A percentile compares a stretch with the other conserved stretches of the same genome.
Evolutionary conservation across 768 basidiomycete species (phyloP).

Genomic region (Scleroderma bovista): DNA sequence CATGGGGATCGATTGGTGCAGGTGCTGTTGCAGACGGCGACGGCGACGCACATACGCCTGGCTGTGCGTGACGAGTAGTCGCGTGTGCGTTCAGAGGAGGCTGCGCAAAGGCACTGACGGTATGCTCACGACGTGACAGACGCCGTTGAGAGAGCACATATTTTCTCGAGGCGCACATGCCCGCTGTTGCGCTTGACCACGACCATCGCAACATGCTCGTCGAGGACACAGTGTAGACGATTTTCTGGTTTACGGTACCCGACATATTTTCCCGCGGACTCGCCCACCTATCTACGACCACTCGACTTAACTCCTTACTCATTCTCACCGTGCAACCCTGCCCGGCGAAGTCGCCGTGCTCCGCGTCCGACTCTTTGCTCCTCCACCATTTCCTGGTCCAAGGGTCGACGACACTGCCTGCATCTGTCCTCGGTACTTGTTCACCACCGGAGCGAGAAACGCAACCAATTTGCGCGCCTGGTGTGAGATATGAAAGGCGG

Average conservation of each 20-base stretch:
- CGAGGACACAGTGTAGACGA: conserved; percentile 4
- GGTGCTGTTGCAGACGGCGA: conserved; percentile 10
- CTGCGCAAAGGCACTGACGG: conserved; percentile 37
- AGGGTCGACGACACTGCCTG: conserved; percentile 3
- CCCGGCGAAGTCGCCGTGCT: conserved; percentile 27
- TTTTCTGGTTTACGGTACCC: conserved; percentile 1
- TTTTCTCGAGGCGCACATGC: conserved; percentile 2
- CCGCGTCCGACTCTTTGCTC: conserved; percentile 20
- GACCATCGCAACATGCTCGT: conserved; percentile 19
- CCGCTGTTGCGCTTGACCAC: conserved; percentile 9
- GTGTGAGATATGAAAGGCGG: background rate
- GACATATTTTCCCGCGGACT: conserved; percentile 21
- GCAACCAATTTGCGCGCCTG: conserved; percentile 29
- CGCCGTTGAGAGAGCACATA: background rate
- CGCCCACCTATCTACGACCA: too few species aligned
- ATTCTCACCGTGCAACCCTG: conserved; percentile 2
- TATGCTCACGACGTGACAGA: conserved; percentile 28
- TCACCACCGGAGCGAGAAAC: conserved; percentile 33
- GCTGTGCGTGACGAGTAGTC: conserved; percentile 11
- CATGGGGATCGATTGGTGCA: conserved; percentile 52
- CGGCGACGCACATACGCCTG: background rate
- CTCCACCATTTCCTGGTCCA: conserved; percentile 6
- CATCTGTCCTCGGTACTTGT: conserved; percentile 30
- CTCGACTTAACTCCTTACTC: too few species aligned
- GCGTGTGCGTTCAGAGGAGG: conserved; percentile 9